Evolutionary conservation across 1,284 basidiomycete genomes (phyloP).

Genomic region (Leccinum laetum): DNA sequence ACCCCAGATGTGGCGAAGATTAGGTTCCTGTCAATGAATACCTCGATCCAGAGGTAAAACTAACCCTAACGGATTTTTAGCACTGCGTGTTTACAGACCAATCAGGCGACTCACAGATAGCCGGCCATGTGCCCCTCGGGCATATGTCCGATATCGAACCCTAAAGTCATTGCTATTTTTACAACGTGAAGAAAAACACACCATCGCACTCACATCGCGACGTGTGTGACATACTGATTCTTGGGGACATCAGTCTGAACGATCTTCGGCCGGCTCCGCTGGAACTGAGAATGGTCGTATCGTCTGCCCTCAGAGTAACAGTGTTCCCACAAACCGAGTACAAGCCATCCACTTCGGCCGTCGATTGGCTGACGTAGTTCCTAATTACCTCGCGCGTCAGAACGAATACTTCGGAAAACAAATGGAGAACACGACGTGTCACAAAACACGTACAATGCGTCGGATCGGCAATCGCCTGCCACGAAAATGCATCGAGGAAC

Average conservation of each 20-base stretch:
- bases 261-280: constrained; percentile 36
- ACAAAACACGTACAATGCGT: no score
- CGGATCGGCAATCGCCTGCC: no score
- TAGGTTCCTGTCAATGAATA: neutral
- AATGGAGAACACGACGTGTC: no score
- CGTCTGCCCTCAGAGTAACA: constrained; percentile 42
- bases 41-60: neutral
- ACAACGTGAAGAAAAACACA: neutral
- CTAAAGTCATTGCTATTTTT: constrained; percentile 14
- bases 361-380: constrained; percentile 49
- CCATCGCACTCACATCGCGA: constrained; percentile 32
- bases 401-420: neutral
- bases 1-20: constrained; percentile 13
- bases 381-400: constrained; percentile 27
- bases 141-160: constrained; percentile 38
- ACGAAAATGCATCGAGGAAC: no score
- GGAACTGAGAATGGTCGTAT: constrained; percentile 30
- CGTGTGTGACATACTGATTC: constrained; percentile 32
- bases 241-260: constrained; percentile 35
- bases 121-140: constrained; percentile 41
- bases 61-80: constrained; percentile 19
- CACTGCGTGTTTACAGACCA: neutral
- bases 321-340: constrained; percentile 45
- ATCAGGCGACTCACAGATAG: constrained; percentile 26
- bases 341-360: constrained; percentile 44